Evolutionary conservation across 2,329 filamentous ascomycete species (phyloP), one percentile per base, ranked within the genome.

Genomic region (Microdochium nivale): DNA sequence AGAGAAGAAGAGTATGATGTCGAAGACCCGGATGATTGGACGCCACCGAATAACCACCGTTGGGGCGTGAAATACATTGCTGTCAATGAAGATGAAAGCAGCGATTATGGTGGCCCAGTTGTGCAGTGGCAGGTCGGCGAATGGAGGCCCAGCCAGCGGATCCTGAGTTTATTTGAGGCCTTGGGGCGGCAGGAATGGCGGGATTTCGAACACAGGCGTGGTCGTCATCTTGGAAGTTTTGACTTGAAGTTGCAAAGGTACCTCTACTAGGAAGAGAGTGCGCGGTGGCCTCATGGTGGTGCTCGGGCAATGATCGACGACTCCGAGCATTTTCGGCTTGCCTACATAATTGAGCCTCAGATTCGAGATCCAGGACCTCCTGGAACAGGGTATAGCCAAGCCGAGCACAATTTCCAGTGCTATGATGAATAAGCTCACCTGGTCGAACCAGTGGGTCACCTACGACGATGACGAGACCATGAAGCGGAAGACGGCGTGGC

Each of bases 81-180:
- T 47, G 54, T 52, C 10, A 46, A 49, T 25, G 48, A 44, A 46
- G 48, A 48, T 21, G 48, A 49, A 19, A 49, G 56, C n/a, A 19
- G 35, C 10, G 19, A 11, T 11, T 7, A 40, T 35, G 54, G 14
- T n/a, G 23, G 14, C 19, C 43, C 52, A n/a, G 51, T 54, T 10
- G 52, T 60, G n/a, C 55, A 56, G 54, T 62, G 59, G 60, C 58
- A 60, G 47, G 56, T 62, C 19, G 59, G 56, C 25, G 54, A 57
- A 21, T 60, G 59, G 60, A 60, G 59, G 51, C 59, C 59, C 10
- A 51, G 51, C 25, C 43, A 55, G 46, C 23, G 47, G 48, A 53
- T 61, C 49, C 47, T 59, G 53, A 49, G 40, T n/a, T 33, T 58
- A 14, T 59, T 61, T 35, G 54, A 56, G 52, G 50, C 30, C 37